These are phyloP conservation scores for Candida ascalaphidarum DNA, from an alignment of 805 yeast genomes.

Conservation along the genomic window DNA sequence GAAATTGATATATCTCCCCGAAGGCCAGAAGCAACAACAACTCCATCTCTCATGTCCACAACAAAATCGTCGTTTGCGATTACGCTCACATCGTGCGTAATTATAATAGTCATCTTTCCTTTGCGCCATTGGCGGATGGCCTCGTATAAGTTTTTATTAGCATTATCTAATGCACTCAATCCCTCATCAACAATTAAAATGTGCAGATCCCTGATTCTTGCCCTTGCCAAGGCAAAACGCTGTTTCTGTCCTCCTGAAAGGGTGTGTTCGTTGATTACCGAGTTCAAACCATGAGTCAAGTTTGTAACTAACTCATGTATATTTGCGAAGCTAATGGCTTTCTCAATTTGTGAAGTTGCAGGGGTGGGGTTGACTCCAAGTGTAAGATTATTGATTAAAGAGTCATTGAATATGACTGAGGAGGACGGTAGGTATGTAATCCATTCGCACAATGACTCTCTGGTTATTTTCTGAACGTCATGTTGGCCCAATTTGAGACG, in stretches of 20 bases:
- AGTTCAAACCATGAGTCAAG: conserved; percentile 16
- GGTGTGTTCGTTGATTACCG: conserved; percentile 34
- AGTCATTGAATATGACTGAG: conserved; percentile 55
- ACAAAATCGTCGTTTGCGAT: conserved; percentile 53
- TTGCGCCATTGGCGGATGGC: conserved; percentile 52
- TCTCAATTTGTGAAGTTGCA: background rate
- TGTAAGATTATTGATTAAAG: conserved; percentile 55
- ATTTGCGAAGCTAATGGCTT: background rate
- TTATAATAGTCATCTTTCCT: conserved; percentile 66
- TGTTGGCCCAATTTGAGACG: conserved; percentile 47
- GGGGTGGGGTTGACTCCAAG: conserved; percentile 27
- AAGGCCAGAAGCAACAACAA: too few relatives aligned
- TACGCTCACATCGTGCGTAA: conserved; percentile 69
- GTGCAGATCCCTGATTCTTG: conserved; percentile 63
- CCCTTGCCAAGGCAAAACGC: conserved; percentile 77
- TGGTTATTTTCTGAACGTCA: conserved; percentile 33
- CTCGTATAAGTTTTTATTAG: conserved; percentile 33
- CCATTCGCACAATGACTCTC: conserved; percentile 48
- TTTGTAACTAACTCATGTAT: conserved; percentile 9
- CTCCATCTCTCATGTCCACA: conserved; percentile 52
- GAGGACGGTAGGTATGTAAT: conserved; percentile 71
- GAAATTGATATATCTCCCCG: background rate
- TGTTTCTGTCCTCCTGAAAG: conserved; percentile 93
- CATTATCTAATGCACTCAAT: conserved; percentile 67
- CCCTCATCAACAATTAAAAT: conserved; percentile 82